These are phyloP conservation scores for Fusarium solani-melongenae DNA, from an alignment of 2,329 filamentous ascomycete genomes.

Conservation along the genomic window DNA sequence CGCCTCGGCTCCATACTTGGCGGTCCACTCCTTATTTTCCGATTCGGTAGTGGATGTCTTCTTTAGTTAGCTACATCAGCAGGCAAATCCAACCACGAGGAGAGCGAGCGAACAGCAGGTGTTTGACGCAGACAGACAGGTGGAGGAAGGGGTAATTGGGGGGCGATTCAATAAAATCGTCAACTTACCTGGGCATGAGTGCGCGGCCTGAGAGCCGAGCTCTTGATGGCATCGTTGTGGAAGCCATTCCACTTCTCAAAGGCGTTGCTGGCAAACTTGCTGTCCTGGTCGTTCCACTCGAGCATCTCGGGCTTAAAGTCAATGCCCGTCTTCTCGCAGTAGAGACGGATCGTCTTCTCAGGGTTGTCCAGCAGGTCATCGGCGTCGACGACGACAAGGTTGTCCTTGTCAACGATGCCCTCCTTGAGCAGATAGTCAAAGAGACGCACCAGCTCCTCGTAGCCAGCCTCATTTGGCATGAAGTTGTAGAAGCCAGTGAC, in stretches of 20 bases:
- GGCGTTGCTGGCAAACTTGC: conserved; percentile 76
- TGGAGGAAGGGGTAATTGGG: conserved; percentile 13
- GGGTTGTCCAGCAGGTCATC: conserved; percentile 94
- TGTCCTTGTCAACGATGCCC: conserved; percentile 75
- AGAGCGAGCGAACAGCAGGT: conserved; percentile 30
- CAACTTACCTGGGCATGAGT: conserved; percentile 68
- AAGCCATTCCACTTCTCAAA: conserved; percentile 99
- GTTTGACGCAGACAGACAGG: conserved; percentile 38
- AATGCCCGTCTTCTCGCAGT: conserved; percentile 84
- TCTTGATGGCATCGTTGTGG: conserved; percentile 93
- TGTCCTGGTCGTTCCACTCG: conserved; percentile 81
- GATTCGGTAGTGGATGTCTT: conserved; percentile 72
- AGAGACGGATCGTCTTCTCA: conserved; percentile 77
- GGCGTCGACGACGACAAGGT: conserved; percentile 90
- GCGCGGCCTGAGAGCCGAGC: conserved; percentile 78
- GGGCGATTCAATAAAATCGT: conserved; percentile 26
- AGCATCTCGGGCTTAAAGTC: conserved; percentile 84
- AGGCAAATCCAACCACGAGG: conserved; percentile 35
- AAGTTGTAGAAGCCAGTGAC: conserved; percentile 89
- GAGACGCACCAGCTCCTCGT: conserved; percentile 84
- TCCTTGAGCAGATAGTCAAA: conserved; percentile 84
- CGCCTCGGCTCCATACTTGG: conserved; percentile 79
- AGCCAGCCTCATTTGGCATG: conserved; percentile 89
- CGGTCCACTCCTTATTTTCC: conserved; percentile 76
- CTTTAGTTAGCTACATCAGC: conserved; percentile 53